These are phyloP conservation scores for Botrytis fragariae DNA, from an alignment of 2,329 filamentous ascomycete species.

Conservation along the genomic window DNA sequence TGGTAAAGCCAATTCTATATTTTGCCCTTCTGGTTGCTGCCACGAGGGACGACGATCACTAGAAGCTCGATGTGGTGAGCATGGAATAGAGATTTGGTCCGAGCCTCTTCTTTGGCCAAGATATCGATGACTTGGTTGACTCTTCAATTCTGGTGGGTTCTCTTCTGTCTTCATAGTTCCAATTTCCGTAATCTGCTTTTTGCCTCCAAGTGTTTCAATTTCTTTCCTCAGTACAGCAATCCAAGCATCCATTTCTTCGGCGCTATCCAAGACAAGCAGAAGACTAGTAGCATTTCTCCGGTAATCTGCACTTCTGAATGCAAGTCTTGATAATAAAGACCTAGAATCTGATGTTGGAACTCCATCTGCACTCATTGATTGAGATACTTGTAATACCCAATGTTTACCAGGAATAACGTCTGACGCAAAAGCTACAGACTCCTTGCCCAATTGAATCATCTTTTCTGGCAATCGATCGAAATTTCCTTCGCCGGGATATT, in stretches of 20 bases:
- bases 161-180: slow-evolving; percentile 50
- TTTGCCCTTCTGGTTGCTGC: slow-evolving; percentile 12
- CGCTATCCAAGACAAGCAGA: slow-evolving; percentile 69
- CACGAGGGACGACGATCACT: slow-evolving; percentile 25
- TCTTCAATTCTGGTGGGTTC: slow-evolving; percentile 31
- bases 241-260: slow-evolving; percentile 76
- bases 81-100: slow-evolving; percentile 28
- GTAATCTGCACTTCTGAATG: slow-evolving; percentile 56
- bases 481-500: slow-evolving; percentile 68
- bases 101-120: slow-evolving; percentile 28
- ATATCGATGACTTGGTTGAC: slow-evolving; percentile 34
- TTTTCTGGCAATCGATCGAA: slow-evolving; percentile 74
- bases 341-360: slow-evolving; percentile 50
- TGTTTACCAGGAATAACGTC: slow-evolving; percentile 77
- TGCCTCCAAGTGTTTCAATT: slow-evolving; percentile 69
- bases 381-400: slow-evolving; percentile 75
- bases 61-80: slow-evolving; percentile 26
- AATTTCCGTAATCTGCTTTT: slow-evolving; percentile 59
- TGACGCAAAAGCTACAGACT: slow-evolving; percentile 76
- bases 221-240: slow-evolving; percentile 65
- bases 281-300: slow-evolving; percentile 58
- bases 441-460: slow-evolving; percentile 66
- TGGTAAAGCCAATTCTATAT: slow-evolving; percentile 13
- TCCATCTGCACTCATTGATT: slow-evolving; percentile 60
- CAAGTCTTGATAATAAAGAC: slow-evolving; percentile 64